Evolutionary conservation across 495 filamentous ascomycete genomes (phyloP), one percentile per base, ranked within the genome.

Genomic region (Aspergillus heteromorphus): DNA sequence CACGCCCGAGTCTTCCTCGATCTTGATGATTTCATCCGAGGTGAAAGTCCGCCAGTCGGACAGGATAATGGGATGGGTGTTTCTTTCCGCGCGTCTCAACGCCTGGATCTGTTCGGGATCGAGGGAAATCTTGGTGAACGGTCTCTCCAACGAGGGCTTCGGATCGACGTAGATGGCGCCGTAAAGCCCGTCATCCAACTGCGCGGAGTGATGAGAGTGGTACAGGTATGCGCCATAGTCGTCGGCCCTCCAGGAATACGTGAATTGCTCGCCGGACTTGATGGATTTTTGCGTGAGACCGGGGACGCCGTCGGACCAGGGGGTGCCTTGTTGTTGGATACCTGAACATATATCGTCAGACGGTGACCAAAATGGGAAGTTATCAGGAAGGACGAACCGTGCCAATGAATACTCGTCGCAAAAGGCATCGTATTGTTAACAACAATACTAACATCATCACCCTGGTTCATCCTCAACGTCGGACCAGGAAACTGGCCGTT

Each of bases 401-500:
- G 76, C 47, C 68, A 79, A 53, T 79, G 75, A 16, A 79, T 59
- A 18, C 69, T 73, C 1, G 67, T 73, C 40, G 79, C 73, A 21
- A 71, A 71, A 1, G 77, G 78, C 40, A 77, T 57, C 1, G 68
- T 59, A 66, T 83, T 84, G 59, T 75, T 67, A 16, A 83, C 77
- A 1, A 36, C 30, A 18, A 61, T 43, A 47, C 83, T 71, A 55
- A 83, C 76, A 40, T 70, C 70, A 63, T 84, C 80, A 18, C 77
- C 80, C 70, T 82, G 52, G 74, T 62, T 79, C 72, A 10, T 77
- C 61, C 50, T 75, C 73, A 54, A 80, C 68, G 73, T 50, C 0
- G 80, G 81, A 0, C 79, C 80, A 0, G 82, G 82, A 43, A 73
- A 80, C n/a, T 78, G 74, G 2, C 77, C 78, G 62, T 85, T 85